Base-by-base conservation (phyloP, 495 filamentous ascomycete genomes). In the Rostrohypoxylon terebratum region DNA sequence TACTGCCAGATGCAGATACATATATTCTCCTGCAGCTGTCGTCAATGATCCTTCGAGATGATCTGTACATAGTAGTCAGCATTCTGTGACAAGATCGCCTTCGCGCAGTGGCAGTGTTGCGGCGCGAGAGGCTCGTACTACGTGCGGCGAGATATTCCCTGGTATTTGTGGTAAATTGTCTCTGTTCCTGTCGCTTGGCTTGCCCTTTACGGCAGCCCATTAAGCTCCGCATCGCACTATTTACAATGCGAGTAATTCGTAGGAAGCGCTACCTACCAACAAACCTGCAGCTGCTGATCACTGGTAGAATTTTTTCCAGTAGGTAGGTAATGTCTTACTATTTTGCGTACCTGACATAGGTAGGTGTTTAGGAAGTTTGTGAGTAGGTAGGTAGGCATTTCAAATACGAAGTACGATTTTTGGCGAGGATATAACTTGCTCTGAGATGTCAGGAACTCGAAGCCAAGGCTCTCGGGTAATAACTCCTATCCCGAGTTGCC, bases 141-240 rank as follows among this genome's bases (percentile, higher is more conserved):
- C n/a, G n/a, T n/a, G n/a, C 45, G 53, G 38, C 38, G 51, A 16
- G 20, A 14, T 4, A 6, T 23, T 45, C 38, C 34, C 6, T 40
- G 47, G 28, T 28, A 28, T 28, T 28, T 45, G 2, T 40, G 47
- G 34, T 45, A 34, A n/a, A 25, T 51, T 40, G 31, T 51, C 38
- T 45, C 50, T 69, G 16, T 31, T 48, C 45, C 48, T 20, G 68
- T 64, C 61, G 68, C 61, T 66, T 66, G 36, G 14, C 21, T 53
- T 71, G 31, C 68, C 68, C 21, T n/a, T 71, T 71, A 31, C 55
- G 68, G 68, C 68, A 71, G 68, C 54, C 38, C 51, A 51, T 53
- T 45, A 60, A 53, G 66, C 59, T 63, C n/a, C n/a, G 31, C 16
- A 20, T 20, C 44, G 16, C n/a, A 42, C 18, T 66, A 36, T 58